Base-by-base conservation (phyloP, 1,139 yeast species). In the Sugiyamaella sp. region DNA sequence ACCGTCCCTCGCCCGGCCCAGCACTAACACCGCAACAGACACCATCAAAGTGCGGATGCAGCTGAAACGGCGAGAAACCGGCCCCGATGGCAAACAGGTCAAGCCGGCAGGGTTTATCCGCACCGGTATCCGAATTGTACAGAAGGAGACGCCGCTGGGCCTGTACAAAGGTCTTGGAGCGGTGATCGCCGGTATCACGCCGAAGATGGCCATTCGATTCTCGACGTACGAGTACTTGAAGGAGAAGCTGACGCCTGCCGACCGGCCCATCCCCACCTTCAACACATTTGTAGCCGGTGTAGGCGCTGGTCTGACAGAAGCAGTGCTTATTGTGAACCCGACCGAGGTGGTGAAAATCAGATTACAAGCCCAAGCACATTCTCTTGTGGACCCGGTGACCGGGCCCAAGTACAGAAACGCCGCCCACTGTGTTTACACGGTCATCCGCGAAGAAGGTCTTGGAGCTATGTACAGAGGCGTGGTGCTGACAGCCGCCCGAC, bases 21-120 rank as follows among this genome's bases (percentile, higher is more conserved):
- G 24, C 6, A 20, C 46, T 40, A 48, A 40, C 41, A 29, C 4
- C 3, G 8, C 12, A 21, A 16, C 19, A 46, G 78, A 74, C 61
- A 93, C 99, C 48, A 89, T 93, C 71, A 93, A 93, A 74, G 99
- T 93, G 60, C 82, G 98, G 70, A 91, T 91, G 98, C 98, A 91
- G 73, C 80, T 91, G 65, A 84, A 86, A 68, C 80, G 62, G 43
- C 61, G 60, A 54, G 52, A 58, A 39, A 46, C 50, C 29, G 52
- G 55, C 10, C 60, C 59, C 8, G 58, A 56, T 32, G 64, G 60
- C 3, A 58, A 63, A 43, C 80, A 20, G 42, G 52, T 47, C 29
- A 55, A 54, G 38, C 61, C 61, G 9, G 93, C 95, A 4, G 98
- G 98, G 0, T 90, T 93, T 66, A 68, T 90, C 56, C 79, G 76